Base-by-base conservation (phyloP, 176 grass and related monocot genomes). In the Musa acuminata region DNA sequence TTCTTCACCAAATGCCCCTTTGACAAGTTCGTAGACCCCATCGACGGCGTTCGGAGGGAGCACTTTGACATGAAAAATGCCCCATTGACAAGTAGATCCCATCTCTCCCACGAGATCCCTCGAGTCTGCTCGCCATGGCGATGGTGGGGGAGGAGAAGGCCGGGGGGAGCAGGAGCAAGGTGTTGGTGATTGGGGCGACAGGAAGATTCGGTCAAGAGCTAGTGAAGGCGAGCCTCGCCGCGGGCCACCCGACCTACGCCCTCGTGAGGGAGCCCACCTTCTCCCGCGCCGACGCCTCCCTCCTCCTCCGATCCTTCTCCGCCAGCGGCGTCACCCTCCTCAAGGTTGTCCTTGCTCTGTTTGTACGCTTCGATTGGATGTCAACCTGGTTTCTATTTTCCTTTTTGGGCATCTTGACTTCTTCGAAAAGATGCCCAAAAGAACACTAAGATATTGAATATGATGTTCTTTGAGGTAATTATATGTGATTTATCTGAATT, bases 121-220 rank as follows among this genome's bases (percentile, higher is more conserved):
- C 29, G 29, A 35, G 29, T 35, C 29, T 35, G 29, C 29, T 35
- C 4, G 2, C 64, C 64, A 43, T 35, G 29, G 17, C 35, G 67
- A 73, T 35, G 80, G 80, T 2, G 49, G 72, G 60, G 59, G 80
- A 58, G 72, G 77, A 53, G 74, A 6, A 64, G 70, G 24, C 22
- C n/a, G 21, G 55, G 22, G 14, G 51, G 52, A 83, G 69, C 62
- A 81, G 72, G 79, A 89, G 92, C 88, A 83, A 79, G 73, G 92
- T 96, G 10, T 71, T 96, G 80, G 86, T 96, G 71, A 79, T 96
- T 27, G 92, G 92, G n/a, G 84, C 88, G 75, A 91, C 92, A 10
- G 93, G 93, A 43, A 82, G 75, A 17, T 72, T 93, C 19, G 94
- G 94, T 1, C 72, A 71, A 16, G 79, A 82, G 69, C 77, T 98